Evolutionary conservation across 495 filamentous ascomycete species (phyloP).

Genomic region (Penicillium coprophilum): DNA sequence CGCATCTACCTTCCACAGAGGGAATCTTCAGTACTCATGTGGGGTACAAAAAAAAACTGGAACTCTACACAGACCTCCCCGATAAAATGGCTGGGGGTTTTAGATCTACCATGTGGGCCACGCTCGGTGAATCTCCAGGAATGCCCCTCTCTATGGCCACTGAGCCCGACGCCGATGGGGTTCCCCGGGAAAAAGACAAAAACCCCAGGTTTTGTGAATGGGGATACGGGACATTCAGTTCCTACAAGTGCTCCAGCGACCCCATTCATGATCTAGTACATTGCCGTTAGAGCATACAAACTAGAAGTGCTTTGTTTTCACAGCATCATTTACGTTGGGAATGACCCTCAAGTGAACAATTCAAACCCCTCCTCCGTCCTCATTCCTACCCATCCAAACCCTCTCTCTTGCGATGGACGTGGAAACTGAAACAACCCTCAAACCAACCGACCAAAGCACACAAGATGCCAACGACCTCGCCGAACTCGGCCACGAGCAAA

Average conservation of each 20-base stretch:
- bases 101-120: constrained; percentile 16
- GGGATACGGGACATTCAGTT: neutral
- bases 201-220: constrained; percentile 20
- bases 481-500: constrained; percentile 50
- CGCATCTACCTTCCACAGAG: constrained; percentile 27
- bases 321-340: constrained; percentile 9
- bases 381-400: neutral
- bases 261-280: neutral
- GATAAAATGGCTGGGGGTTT: constrained; percentile 7
- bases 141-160: constrained; percentile 17
- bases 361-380: neutral
- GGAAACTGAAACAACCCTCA: constrained; percentile 31
- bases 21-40: constrained; percentile 22
- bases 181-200: constrained; percentile 21
- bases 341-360: constrained; percentile 13
- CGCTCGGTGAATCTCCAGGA: constrained; percentile 13
- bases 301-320: neutral
- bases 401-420: constrained; percentile 27
- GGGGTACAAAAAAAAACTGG: constrained; percentile 8
- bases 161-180: constrained; percentile 19
- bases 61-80: neutral
- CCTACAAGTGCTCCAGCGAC: neutral
- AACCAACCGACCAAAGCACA: constrained; percentile 37
- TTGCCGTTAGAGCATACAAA: neutral
- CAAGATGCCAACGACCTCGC: constrained; percentile 52